phyloP scores from a whole-genome alignment of 106 monocot species.

The Gastrodia elata region DNA sequence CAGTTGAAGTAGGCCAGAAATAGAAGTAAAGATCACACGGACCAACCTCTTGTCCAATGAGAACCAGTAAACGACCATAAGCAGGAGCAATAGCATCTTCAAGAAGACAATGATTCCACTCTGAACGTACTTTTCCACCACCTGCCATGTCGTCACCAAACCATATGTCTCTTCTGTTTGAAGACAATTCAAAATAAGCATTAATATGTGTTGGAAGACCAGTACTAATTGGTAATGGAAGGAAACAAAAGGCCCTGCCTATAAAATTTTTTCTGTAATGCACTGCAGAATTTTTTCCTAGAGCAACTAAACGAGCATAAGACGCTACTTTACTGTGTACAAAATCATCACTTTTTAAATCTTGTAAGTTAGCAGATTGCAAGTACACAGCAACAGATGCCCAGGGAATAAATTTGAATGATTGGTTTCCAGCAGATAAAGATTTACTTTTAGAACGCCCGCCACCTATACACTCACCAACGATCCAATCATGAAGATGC shows the following conservation, averaged over 20 bases:
- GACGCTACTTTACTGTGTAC: constrained; percentile 11
- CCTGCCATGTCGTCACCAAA: constrained; percentile 98
- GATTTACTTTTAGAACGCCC: constrained; percentile 65
- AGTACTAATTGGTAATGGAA: constrained; percentile 83
- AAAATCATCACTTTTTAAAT: constrained; percentile 27
- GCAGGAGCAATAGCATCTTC: constrained; percentile 82
- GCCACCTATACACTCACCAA: constrained; percentile 85
- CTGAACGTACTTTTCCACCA: constrained; percentile 82
- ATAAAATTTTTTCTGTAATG: constrained; percentile 37
- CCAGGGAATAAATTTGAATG: constrained; percentile 89
- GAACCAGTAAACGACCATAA: constrained; percentile 65
- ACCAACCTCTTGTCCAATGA: constrained; percentile 56
- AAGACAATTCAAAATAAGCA: constrained; percentile 97
- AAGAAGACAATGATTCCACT: constrained; percentile 89
- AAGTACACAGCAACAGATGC: constrained; percentile 86
- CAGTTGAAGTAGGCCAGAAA: constrained; percentile 79
- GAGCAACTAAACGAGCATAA: constrained; percentile 10
- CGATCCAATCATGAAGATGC: constrained; percentile 59
- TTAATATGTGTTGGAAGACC: constrained; percentile 79
- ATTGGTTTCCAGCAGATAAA: constrained; percentile 29
- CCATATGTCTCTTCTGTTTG: constrained; percentile 98
- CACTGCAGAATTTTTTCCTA: constrained; percentile 14
- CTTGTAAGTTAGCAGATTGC: constrained; percentile 30
- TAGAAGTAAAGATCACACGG: constrained; percentile 68
- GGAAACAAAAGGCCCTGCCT: constrained; percentile 91